A percentile compares a stretch with the other conserved stretches of the same genome.
phyloP scores from a whole-genome alignment of 768 basidiomycete species.

The Termitomyces heimii region DNA sequence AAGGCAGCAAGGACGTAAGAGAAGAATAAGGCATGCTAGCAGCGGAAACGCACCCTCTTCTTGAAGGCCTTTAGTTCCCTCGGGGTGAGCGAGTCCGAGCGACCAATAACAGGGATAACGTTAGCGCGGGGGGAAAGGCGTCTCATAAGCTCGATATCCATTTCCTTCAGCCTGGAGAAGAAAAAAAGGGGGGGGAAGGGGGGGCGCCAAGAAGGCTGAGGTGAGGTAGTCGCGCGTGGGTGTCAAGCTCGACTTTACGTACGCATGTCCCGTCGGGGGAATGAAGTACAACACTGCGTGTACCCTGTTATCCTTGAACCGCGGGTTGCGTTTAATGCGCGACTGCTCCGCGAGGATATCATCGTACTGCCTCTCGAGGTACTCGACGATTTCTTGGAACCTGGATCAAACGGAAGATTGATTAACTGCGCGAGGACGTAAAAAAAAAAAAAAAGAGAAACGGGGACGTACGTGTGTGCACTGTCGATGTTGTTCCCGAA shows the following conservation, averaged over 20 bases:
- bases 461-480: conserved; percentile 62
- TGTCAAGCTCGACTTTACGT: conserved; percentile 23
- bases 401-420: conserved; percentile 30
- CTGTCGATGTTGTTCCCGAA: conserved; percentile 92
- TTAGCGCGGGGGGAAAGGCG: conserved; percentile 87
- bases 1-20: conserved; percentile 4
- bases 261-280: conserved; percentile 83
- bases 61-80: conserved; percentile 81
- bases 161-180: conserved; percentile 65
- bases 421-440: conserved; percentile 1
- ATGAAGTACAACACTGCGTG: conserved; percentile 90
- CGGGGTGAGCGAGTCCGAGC: conserved; percentile 82
- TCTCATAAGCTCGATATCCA: conserved; percentile 92
- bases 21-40: conserved; percentile 2
- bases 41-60: conserved; percentile 46
- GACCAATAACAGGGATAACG: conserved; percentile 89
- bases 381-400: conserved; percentile 82
- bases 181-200: no score
- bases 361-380: conserved; percentile 90
- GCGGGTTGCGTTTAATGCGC: conserved; percentile 88
- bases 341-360: conserved; percentile 86
- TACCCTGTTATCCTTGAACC: conserved; percentile 86
- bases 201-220: no score
- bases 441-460: no score
- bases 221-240: background rate